A percentile compares a stretch with the other conserved stretches of the same genome.
These are phyloP conservation scores for Tulasnella sp. DNA, from an alignment of 768 basidiomycete species.

Conservation along the genomic window DNA sequence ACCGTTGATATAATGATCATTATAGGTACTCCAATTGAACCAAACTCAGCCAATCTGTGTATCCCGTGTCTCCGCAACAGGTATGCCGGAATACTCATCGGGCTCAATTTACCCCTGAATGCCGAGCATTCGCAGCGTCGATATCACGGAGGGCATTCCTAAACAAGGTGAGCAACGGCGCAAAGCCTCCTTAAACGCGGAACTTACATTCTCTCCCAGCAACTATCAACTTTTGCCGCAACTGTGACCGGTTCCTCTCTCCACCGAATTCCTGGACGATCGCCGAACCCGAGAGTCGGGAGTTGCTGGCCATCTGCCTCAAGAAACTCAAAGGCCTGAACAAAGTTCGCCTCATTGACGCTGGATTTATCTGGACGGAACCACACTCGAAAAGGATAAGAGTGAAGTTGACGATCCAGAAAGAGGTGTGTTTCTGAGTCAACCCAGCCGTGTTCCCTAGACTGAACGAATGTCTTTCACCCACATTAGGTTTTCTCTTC, in stretches of 20 bases:
- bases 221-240: conserved; percentile 83
- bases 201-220: conserved; percentile 33
- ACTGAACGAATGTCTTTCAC: background rate
- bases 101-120: background rate
- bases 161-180: conserved; percentile 57
- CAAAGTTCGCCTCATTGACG: conserved; percentile 94
- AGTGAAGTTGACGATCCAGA: conserved; percentile 93
- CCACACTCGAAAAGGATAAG: conserved; percentile 90
- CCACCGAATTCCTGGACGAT: conserved; percentile 82
- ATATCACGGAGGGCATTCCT: conserved; percentile 97
- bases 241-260: conserved; percentile 91
- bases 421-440: conserved; percentile 51
- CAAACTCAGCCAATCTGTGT: conserved; percentile 87
- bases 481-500: conserved; percentile 65
- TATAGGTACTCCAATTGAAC: conserved; percentile 71
- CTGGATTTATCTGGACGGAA: conserved; percentile 99
- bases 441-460: background rate
- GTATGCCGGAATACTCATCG: conserved; percentile 32
- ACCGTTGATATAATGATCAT: background rate
- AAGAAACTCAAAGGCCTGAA: conserved; percentile 89
- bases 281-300: conserved; percentile 81
- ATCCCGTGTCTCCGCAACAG: conserved; percentile 81
- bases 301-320: conserved; percentile 86
- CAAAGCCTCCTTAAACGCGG: background rate
- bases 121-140: conserved; percentile 43